Evolutionary conservation across 2,329 filamentous ascomycete species (phyloP).

Genomic region (Orbilia blumenaviensis): DNA sequence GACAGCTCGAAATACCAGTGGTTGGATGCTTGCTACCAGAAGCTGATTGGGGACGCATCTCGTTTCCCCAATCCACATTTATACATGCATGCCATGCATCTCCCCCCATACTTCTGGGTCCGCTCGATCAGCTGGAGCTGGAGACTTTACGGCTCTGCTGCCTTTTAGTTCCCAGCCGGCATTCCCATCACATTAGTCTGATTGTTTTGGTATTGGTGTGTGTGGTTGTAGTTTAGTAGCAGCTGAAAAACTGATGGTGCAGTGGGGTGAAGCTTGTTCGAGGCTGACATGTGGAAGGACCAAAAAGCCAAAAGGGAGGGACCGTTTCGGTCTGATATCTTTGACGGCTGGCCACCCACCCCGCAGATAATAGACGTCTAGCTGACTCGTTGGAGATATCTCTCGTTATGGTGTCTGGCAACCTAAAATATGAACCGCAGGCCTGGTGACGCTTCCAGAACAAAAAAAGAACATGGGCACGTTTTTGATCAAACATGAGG

Average conservation of each 20-base stretch:
- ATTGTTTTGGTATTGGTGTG: neutral
- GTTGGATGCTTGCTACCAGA: neutral
- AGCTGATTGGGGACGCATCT: conserved; percentile 36
- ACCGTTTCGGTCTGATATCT: conserved; percentile 6
- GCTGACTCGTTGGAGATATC: neutral
- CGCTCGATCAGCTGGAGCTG: conserved; percentile 45
- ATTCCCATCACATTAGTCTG: conserved; percentile 10
- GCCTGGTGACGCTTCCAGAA: conserved; percentile 6
- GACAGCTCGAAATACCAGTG: conserved; percentile 4
- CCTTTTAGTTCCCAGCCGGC: neutral
- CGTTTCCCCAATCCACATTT: conserved; percentile 26
- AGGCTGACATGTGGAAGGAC: conserved; percentile 29
- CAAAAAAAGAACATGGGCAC: conserved; percentile 5
- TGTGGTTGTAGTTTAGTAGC: neutral
- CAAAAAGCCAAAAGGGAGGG: neutral
- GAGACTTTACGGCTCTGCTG: neutral
- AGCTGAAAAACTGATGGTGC: conserved; percentile 16
- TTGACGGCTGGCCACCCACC: conserved; percentile 3
- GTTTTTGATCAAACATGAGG: neutral
- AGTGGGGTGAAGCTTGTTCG: conserved; percentile 27
- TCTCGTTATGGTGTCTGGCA: neutral
- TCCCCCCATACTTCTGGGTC: conserved; percentile 38
- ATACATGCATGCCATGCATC: conserved; percentile 44
- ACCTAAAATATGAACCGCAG: neutral
- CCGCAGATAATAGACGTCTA: neutral